Evolutionary conservation across 2,329 filamentous ascomycete species (phyloP).

Genomic region (Curvularia sp.): DNA sequence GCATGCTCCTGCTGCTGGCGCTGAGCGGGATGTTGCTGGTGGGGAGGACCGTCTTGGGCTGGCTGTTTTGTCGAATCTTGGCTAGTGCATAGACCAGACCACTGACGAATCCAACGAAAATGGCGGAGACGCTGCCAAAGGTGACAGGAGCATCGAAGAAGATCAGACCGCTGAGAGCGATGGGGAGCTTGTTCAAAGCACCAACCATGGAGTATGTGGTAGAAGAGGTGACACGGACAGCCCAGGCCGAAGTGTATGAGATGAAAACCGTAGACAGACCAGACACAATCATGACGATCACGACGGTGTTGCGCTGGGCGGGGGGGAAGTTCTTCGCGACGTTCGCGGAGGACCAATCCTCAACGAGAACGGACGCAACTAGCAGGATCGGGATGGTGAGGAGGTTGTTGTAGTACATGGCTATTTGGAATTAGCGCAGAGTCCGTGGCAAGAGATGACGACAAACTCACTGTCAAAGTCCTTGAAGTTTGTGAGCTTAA

Average conservation of each 20-base stretch:
- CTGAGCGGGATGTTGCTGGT: slow-evolving; percentile 75
- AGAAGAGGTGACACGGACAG: slow-evolving; percentile 94
- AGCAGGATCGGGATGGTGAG: slow-evolving; percentile 93
- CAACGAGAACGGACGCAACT: slow-evolving; percentile 78
- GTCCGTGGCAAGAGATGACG: no score
- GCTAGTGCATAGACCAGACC: slow-evolving; percentile 89
- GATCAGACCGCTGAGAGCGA: slow-evolving; percentile 87
- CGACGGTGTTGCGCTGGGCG: slow-evolving; percentile 78
- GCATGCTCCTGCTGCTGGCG: slow-evolving; percentile 88
- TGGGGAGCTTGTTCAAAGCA: slow-evolving; percentile 95
- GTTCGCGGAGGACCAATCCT: slow-evolving; percentile 92
- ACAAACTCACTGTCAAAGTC: slow-evolving; percentile 91
- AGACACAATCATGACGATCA: slow-evolving; percentile 91
- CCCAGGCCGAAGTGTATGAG: slow-evolving; percentile 99
- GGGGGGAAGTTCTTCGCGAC: slow-evolving; percentile 85
- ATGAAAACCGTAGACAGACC: slow-evolving; percentile 95
- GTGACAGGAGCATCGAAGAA: slow-evolving; percentile 97
- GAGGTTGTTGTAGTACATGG: slow-evolving; percentile 99
- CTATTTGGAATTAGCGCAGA: slow-evolving; percentile 57
- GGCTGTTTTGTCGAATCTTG: slow-evolving; percentile 79
- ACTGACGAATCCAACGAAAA: slow-evolving; percentile 87
- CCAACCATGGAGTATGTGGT: slow-evolving; percentile 99
- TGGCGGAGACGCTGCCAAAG: slow-evolving; percentile 88
- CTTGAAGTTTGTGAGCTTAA: slow-evolving; percentile 99
- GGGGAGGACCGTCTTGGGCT: slow-evolving; percentile 72